Base-by-base conservation (phyloP, 768 basidiomycete species). In the Pleurotus citrinopileatus region DNA sequence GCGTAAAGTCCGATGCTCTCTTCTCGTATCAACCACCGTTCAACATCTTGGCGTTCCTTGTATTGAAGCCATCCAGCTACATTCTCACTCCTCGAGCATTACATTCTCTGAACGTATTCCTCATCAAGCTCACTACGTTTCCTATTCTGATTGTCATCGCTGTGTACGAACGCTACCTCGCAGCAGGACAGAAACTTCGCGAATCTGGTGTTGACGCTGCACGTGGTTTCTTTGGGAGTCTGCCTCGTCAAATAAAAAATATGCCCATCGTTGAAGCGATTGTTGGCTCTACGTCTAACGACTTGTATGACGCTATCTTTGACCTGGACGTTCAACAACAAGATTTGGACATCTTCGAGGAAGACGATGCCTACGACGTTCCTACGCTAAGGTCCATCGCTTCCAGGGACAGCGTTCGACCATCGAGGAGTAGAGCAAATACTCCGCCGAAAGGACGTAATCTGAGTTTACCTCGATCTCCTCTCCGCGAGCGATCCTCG, bases 21-120 rank as follows among this genome's bases (percentile, higher is more conserved):
- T 92, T 95, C 72, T 92, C 88, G 43, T 96, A 97, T 62, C 90
- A 94, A 59, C 91, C 91, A 1, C 94, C 94, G 1, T 92, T 93
- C 78, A 93, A 91, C 61, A 72, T 92, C 17, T 71, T 90, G 17
- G 94, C 94, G 1, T 86, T 94, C 65, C 54, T 83, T 25, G 74
- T 96, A 54, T 78, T 96, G 45, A 87, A 90, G 65, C 91, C 94
- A 10, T 76, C 86, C 22, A 87, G 86, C 59, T 94, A 79, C 68
- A 62, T 91, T 36, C 69, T 93, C 13, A 78, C 86, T 2, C 91
- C 93, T 2, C 81, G 91, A 32, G 76, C 82, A 8, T 70, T 96
- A n/a, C 94, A 97, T 62, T 78, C 86, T 1, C 72, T 81, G 29
- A 96, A 96, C 59, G 93, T 95, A 2, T 86, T 93, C 65, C 75